Base-by-base conservation (phyloP, 2,329 filamentous ascomycete species). In the Chaetoscypha palmicola region DNA sequence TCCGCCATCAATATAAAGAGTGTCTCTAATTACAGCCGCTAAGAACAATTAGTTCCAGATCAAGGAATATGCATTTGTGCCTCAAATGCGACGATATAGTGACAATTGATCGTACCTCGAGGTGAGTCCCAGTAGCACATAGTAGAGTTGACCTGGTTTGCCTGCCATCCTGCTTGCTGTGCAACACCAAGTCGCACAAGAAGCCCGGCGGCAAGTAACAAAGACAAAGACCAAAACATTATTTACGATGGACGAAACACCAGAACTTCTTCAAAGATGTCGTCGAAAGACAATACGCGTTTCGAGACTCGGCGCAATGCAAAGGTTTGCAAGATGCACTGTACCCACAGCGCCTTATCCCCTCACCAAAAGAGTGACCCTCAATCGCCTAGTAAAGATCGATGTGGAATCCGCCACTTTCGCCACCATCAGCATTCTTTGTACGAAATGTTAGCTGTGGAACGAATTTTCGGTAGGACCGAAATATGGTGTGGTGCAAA, bases 1-100 rank as follows among this genome's bases (percentile, higher is more conserved):
- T 3, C 81, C 81, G 28, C 81, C 81, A 58, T 86, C 80, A 17
- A 86, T 60, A 56, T 82, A 85, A 12, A 83, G 63, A 2, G 72
- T 79, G 53, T 85, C 78, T 32, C 72, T 71, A 26, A 84, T 62
- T 2, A 79, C 62, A 28, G 73, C 71, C 49, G 71, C 79, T 81
- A 53, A 20, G 10, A 32, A 28, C 39, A 26, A 50, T 63, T 41
- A 65, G 57, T 34, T 17, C n/a, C 4, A 34, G 32, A 4, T 34
- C 10, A 4, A 31, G 16, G 17, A 16, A 17, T 10, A 19, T 16
- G 32, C 32, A 34, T 16, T 16, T 17, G 11, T 34, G 32, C 14
- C 14, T 10, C 17, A 34, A 11, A 12, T 9, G 16, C 17, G 22
- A 19, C 24, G 11, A 17, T 12, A 16, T 4, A 36, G 17, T 23